These are phyloP conservation scores for Blastobotrys persicus DNA, from an alignment of 1,139 yeast species.

Conservation along the genomic window DNA sequence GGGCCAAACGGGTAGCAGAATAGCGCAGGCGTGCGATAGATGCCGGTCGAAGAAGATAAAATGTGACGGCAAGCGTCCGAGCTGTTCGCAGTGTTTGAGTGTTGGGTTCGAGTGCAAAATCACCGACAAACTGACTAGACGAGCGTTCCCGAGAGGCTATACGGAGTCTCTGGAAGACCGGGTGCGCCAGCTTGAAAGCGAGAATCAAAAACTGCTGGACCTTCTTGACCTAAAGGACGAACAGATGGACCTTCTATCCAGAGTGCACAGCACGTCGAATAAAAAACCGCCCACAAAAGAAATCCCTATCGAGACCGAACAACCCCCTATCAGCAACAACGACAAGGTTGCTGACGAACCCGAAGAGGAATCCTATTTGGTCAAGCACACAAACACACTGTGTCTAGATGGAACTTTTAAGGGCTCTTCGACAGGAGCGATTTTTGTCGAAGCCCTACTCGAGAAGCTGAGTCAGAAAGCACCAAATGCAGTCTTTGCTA, in stretches of 20 bases:
- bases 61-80: slow-evolving; percentile 64
- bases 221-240: slow-evolving; percentile 61
- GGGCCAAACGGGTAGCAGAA: slow-evolving; percentile 47
- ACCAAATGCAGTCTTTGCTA: slow-evolving; percentile 21
- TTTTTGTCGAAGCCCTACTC: slow-evolving; percentile 31
- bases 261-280: slow-evolving; percentile 19
- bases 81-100: slow-evolving; percentile 61
- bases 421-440: slow-evolving; percentile 38
- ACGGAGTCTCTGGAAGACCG: slow-evolving; percentile 68
- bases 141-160: slow-evolving; percentile 73
- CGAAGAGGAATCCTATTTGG: slow-evolving; percentile 32
- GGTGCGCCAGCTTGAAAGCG: slow-evolving; percentile 60
- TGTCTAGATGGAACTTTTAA: slow-evolving; percentile 33
- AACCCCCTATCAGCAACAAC: background rate
- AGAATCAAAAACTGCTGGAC: slow-evolving; percentile 49
- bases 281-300: slow-evolving; percentile 9
- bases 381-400: slow-evolving; percentile 32
- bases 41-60: slow-evolving; percentile 77
- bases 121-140: slow-evolving; percentile 65
- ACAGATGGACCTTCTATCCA: slow-evolving; percentile 45
- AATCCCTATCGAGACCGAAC: background rate
- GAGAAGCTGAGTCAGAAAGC: slow-evolving; percentile 30
- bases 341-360: slow-evolving; percentile 11
- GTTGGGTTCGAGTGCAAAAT: slow-evolving; percentile 73
- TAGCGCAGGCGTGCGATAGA: slow-evolving; percentile 85